Evolutionary conservation across 257 asterid genomes (phyloP), one percentile per base, ranked within the genome.

Genomic region (Nicotiana undulata): DNA sequence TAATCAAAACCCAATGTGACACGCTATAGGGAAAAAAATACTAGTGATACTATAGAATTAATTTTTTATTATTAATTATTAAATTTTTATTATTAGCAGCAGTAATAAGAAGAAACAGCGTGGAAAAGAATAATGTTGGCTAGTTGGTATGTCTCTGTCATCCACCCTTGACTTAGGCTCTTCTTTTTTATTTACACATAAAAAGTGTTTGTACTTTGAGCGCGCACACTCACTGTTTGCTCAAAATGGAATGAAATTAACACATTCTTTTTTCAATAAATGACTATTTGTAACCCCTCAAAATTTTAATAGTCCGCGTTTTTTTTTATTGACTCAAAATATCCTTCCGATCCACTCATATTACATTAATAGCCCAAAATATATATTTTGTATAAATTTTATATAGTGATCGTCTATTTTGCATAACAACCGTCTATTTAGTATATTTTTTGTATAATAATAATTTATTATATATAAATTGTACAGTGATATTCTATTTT

Each of bases 101-200:
- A 55, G 2, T 11, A 51, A 13, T 10, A n/a, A 13, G 18, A 11
- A 51, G 4, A 24, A 24, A 61, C 32, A 60, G 32, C 0, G 20
- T 28, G 40, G 37, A 1, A 32, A 11, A 40, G 34, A 44, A 74
- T 24, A 74, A 37, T 13, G 4, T 24, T 24, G 9, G 16, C 61
- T 49, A 74, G 79, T 74, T 74, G 79, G 16, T 24, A 61, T 9
- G 40, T 74, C 61, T 49, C 61, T 49, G 61, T 74, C 61, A 74
- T 24, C 44, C 79, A 74, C 61, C 61, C 79, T 74, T 20, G 61
- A 49, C 26, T 74, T 74, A 6, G 18, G 61, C 26, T 74, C 26
- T 46, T 40, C 46, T 7, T 40, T 37, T 37, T 74, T 46, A 56
- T 6, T 3, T 70, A 13, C 59, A 70, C 20, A 72, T 72, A 13